Percentiles rank a stretch among this genome's conserved stretches.
phyloP scores from a whole-genome alignment of 2,329 filamentous ascomycete genomes.

The Dactylellina haptotyla region DNA sequence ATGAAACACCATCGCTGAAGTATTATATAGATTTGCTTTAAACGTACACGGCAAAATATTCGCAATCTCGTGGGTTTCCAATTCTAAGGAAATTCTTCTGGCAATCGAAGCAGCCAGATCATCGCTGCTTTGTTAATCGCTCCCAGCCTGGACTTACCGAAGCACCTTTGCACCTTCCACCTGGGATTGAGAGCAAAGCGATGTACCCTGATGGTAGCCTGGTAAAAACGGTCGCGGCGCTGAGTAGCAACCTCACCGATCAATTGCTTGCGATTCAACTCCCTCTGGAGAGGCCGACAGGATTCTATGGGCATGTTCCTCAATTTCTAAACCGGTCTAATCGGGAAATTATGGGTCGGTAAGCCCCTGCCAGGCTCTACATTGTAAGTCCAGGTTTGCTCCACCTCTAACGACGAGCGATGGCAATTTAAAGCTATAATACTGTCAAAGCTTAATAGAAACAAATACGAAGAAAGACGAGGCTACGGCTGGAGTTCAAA shows the following conservation, averaged over 20 bases:
- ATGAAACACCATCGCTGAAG: too few species aligned
- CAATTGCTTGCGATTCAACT: neutral
- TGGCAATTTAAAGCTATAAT: too few species aligned
- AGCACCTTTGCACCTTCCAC: neutral
- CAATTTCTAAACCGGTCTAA: neutral
- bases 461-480: too few species aligned
- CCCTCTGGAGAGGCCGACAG: neutral
- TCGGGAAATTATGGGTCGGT: too few species aligned
- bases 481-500: too few species aligned
- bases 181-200: neutral
- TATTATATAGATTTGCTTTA: too few species aligned
- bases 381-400: too few species aligned
- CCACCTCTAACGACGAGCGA: too few species aligned
- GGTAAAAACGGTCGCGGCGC: neutral
- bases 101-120: neutral
- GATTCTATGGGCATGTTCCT: neutral
- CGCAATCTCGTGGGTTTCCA: too few species aligned
- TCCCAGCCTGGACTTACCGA: neutral
- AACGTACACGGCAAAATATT: too few species aligned
- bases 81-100: neutral
- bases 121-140: neutral
- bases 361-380: too few species aligned
- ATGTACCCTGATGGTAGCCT: neutral
- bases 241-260: neutral
- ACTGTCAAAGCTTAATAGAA: too few species aligned